Evolutionary conservation across 108 stramenopile genomes (phyloP), one percentile per base, ranked within the genome.

Genomic region (Skeletonema grethae): DNA sequence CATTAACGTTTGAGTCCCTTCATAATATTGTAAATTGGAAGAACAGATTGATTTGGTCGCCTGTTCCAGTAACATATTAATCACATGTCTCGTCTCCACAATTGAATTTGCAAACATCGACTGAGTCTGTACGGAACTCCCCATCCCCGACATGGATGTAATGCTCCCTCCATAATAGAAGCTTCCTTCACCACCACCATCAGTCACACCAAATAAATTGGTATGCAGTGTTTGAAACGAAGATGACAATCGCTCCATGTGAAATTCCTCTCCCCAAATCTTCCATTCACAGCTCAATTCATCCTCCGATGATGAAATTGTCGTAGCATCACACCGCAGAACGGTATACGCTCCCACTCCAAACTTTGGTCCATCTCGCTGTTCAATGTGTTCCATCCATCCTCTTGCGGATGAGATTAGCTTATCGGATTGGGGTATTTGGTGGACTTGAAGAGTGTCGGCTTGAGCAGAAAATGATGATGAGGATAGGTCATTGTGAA

Each of bases 291-390:
- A 31, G 2, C 4, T 34, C 32, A 34, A 9, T 61, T 56, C 43
- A 45, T 58, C 34, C 36, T 57, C 1, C 4, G 32, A 3, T 34
- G 32, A 34, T 34, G 32, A 5, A 3, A 34, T 0, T 31, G 39
- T 31, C 18, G 57, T 11, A 55, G 79, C 69, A 69, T 93, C 89
- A 57, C 86, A 88, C 55, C 92, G 80, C 22, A 93, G 32, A 5
- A 93, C 92, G 22, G 92, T 90, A 57, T 93, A 93, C 25, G 86
- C 89, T 29, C 89, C 92, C 5, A 82, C 57, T 22, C 74, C 82
- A 72, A 73, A 36, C 18, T 56, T 31, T 18, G 56, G 41, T 20
- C 82, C 76, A 22, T 85, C 72, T 57, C 36, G 9, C 61, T 68
- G 45, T 65, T 87, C 87, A n/a, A 82, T 76, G 60, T 73, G 57